These are phyloP conservation scores for Lotus japonicus DNA, from an alignment of 306 rosid genomes.

Conservation along the genomic window DNA sequence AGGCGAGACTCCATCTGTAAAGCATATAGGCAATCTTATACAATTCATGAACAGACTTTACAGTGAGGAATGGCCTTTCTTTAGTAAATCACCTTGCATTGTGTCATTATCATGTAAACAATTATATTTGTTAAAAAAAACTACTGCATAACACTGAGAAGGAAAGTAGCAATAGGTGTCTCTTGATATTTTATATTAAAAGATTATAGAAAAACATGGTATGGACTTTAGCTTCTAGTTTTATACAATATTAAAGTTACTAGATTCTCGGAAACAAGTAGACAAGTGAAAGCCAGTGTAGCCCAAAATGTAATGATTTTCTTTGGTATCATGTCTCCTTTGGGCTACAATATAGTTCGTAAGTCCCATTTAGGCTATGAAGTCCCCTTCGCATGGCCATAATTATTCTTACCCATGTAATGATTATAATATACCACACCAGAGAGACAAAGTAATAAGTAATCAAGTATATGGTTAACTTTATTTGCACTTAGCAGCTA, in stretches of 20 bases:
- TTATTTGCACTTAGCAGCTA: conserved; percentile 1
- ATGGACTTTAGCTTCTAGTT: background rate
- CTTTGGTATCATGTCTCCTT: too few relatives aligned
- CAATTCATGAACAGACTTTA: background rate
- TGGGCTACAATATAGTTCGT: too few relatives aligned
- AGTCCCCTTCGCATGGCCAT: background rate
- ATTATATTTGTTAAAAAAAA: background rate
- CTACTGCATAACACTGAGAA: background rate
- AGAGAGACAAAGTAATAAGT: background rate
- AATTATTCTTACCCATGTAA: background rate
- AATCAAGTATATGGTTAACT: background rate
- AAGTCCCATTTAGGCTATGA: too few relatives aligned
- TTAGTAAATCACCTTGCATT: background rate
- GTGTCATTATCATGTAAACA: background rate
- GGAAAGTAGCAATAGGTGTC: background rate
- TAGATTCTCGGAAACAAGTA: background rate
- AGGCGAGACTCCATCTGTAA: background rate
- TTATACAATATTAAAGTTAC: background rate
- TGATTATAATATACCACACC: background rate
- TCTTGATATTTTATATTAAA: background rate
- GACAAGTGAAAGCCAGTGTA: background rate
- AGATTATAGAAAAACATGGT: background rate
- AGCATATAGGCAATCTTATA: background rate
- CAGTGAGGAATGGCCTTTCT: background rate
- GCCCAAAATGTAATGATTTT: too few relatives aligned